phyloP scores from a whole-genome alignment of 495 filamentous ascomycete species.

The Hyaloscypha hepaticicola region DNA sequence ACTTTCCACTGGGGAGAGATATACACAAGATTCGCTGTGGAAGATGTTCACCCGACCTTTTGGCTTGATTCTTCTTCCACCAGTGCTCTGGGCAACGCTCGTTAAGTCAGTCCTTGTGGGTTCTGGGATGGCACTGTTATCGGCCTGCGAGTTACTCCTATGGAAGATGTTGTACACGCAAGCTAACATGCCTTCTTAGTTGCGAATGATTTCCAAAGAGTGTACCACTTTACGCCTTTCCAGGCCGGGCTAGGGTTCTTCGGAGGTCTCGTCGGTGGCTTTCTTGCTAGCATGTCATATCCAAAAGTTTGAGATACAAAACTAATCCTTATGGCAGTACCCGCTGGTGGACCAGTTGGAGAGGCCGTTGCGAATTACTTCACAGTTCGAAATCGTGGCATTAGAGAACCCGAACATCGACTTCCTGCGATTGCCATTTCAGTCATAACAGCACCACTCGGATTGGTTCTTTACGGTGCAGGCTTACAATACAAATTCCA shows the following conservation, averaged over 20 bases:
- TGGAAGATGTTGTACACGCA: background rate
- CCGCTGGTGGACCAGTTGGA: slow-evolving; percentile 47
- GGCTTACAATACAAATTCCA: slow-evolving; percentile 47
- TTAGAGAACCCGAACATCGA: slow-evolving; percentile 54
- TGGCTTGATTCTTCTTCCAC: slow-evolving; percentile 45
- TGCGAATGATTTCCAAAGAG: slow-evolving; percentile 41
- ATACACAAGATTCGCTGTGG: slow-evolving; percentile 45
- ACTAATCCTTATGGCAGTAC: slow-evolving; percentile 24
- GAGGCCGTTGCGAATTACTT: slow-evolving; percentile 50
- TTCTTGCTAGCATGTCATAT: slow-evolving; percentile 38
- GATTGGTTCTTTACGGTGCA: slow-evolving; percentile 50
- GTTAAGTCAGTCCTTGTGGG: slow-evolving; percentile 32
- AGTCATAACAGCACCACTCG: slow-evolving; percentile 44
- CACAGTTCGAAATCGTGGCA: slow-evolving; percentile 48
- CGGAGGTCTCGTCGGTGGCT: slow-evolving; percentile 44
- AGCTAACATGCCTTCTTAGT: slow-evolving; percentile 24
- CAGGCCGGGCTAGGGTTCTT: slow-evolving; percentile 51
- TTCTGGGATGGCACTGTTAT: slow-evolving; percentile 13
- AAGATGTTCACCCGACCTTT: slow-evolving; percentile 48
- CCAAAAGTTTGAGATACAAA: background rate
- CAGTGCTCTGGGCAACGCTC: slow-evolving; percentile 51
- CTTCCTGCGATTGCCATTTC: slow-evolving; percentile 46
- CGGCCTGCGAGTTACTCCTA: slow-evolving; percentile 23
- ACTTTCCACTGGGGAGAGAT: slow-evolving; percentile 23
- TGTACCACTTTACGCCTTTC: slow-evolving; percentile 48